Evolutionary conservation across 139 green algal species (phyloP), one percentile per base, ranked within the genome.

Genomic region (Nannochloris sp.): DNA sequence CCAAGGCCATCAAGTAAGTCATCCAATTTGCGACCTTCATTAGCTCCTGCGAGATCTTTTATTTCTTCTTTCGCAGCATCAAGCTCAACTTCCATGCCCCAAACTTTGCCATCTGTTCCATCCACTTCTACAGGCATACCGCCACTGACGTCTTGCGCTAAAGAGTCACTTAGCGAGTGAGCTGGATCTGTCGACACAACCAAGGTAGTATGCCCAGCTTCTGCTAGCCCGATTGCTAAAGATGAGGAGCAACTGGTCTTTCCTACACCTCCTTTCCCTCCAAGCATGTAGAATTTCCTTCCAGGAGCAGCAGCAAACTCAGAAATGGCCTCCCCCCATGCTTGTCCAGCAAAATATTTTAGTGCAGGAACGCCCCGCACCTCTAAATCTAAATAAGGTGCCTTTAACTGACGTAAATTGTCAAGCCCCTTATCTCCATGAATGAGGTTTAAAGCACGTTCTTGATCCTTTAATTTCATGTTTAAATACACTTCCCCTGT

Each of bases 181-280:
- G 94, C 94, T 0, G 94, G 94, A 68, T 99, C 94, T 3, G 94
- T 98, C 34, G 90, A 97, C 19, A 99, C 94, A 27, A 99, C 80
- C 42, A 99, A 84, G 4, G 92, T 97, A 25, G 80, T 70, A 55
- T 89, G 73, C 0, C 88, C 91, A 30, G 29, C 33, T 13, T 74
- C 60, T 7, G 60, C 61, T 51, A 95, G 85, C 45, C 79, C 71
- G 24, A 97, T 80, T 3, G 78, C 92, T 35, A 99, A 74, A 15
- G 78, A 77, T 37, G 87, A 70, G 4, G 85, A 75, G 60, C 84
- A 83, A 72, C 79, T 95, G 53, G 94, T 99, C 85, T 99, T 99
- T 67, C 94, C 94, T 51, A 99, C 94, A 39, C 94, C 94, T 36
- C 94, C 94, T 81, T 99, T 98, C 55, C 94, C 94, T 8, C 94